Conservation (phyloP, 345 rosid species). For the Salix dunnii region DNA sequence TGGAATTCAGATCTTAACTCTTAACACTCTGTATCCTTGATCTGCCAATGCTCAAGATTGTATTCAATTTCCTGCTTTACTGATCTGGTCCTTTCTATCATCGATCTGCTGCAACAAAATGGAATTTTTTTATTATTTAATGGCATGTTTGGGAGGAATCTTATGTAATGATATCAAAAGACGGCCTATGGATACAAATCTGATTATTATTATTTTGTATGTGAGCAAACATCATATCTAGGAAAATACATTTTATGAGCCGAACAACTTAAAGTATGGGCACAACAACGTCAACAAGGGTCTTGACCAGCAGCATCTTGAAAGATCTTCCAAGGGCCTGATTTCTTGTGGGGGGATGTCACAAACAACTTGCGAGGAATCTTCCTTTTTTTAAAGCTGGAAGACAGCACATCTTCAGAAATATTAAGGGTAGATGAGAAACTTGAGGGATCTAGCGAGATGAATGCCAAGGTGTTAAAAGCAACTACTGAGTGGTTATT, state of each 20-base stretch:
- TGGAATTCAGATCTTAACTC: background rate
- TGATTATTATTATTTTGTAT: too few relatives aligned
- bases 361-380: background rate
- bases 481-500: conserved; percentile 3
- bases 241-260: too few relatives aligned
- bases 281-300: background rate
- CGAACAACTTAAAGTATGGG: background rate
- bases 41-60: background rate
- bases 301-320: conserved; percentile 5
- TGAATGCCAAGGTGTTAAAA: conserved; percentile 5
- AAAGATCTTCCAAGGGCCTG: conserved; percentile 14
- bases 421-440: conserved; percentile 9
- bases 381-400: conserved; percentile 15
- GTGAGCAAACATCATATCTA: too few relatives aligned
- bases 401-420: conserved; percentile 11
- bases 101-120: conserved; percentile 14
- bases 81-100: background rate
- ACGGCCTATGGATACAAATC: background rate
- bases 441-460: background rate
- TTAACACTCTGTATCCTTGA: background rate
- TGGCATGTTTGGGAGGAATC: background rate
- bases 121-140: background rate
- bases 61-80: background rate
- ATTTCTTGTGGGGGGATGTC: conserved; percentile 3
- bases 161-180: background rate